phyloP scores from a whole-genome alignment of 305 asterid species.

The Solanum aculeatissimum region DNA sequence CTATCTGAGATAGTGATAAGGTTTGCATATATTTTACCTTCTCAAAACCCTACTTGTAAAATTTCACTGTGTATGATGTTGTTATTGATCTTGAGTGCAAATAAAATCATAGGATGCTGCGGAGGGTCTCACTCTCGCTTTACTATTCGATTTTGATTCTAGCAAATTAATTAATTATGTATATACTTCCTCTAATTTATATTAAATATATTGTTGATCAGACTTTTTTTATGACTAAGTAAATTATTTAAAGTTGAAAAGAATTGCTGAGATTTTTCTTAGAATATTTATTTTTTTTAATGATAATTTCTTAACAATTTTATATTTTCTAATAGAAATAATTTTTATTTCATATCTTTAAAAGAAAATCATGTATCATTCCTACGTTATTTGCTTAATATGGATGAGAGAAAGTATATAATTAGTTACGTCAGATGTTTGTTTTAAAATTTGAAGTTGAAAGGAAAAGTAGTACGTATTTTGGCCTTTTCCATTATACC shows the following conservation, averaged over 20 bases:
- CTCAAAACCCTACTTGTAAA: no score
- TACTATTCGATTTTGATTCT: not conserved
- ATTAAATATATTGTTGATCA: not conserved
- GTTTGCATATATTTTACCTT: no score
- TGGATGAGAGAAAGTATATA: no score
- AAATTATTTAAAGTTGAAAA: not conserved
- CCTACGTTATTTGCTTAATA: not conserved
- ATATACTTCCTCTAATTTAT: not conserved
- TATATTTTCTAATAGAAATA: not conserved
- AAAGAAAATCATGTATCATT: no score
- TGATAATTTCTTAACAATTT: not conserved
- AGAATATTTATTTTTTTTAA: no score
- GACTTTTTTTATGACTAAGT: not conserved
- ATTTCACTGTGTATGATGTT: no score
- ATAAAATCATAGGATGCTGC: not conserved
- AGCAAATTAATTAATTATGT: not conserved
- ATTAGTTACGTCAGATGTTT: not conserved
- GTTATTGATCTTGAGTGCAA: no score
- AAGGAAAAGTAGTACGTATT: not conserved
- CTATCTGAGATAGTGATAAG: no score
- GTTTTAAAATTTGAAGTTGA: not conserved
- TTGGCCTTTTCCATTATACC: not conserved
- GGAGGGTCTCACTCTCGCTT: not conserved
- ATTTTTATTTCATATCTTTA: not conserved
- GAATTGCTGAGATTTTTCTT: not conserved